Base-by-base conservation (phyloP, 345 rosid genomes). In the Dipteronia sinensis region DNA sequence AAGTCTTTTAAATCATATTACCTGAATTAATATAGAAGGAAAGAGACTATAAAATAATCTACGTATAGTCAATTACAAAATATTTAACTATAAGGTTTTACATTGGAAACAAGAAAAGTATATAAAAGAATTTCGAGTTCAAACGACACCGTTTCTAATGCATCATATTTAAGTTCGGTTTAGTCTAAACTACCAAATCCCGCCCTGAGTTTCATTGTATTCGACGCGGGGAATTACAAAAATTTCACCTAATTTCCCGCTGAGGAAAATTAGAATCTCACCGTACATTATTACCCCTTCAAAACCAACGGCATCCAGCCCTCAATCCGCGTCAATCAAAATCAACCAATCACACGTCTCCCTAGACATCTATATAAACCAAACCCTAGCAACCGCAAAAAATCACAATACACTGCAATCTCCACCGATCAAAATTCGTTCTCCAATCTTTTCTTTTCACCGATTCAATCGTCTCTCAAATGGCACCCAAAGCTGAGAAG, bases 401-500 rank as follows among this genome's bases (percentile, higher is more conserved):
- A 0, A 15, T 2, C 22, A 31, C 23, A 65, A 7, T 3, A 31
- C n/a, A 53, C 58, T 6, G 0, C 46, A 15, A 1, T 15, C 40
- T 65, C 69, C 17, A 0, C 3, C 42, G 9, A 10, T 19, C 25
- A 40, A 34, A 11, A 11, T 3, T 3, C 23, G 38, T 7, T 10
- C 16, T 59, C 20, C 27, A 8, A 59, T 20, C 64, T n/a, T 8
- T 56, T 56, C 2, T 6, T 67, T 20, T 0, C 10, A n/a, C 6
- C 16, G 10, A 17, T 3, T 53, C 73, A 20, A 11, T 29, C 73
- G 13, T 12, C 27, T 25, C 15, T 25, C 42, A 69, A 12, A 73
- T 79, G 82, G 79, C 83, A 0, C 72, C 82, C 4, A 80, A 75
- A 76, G 78, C 74, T 0, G 83, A 80, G 44, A 79, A 79, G 70